These are phyloP conservation scores for Penicillium sp. DNA, from an alignment of 2,329 filamentous ascomycete species.

Conservation along the genomic window DNA sequence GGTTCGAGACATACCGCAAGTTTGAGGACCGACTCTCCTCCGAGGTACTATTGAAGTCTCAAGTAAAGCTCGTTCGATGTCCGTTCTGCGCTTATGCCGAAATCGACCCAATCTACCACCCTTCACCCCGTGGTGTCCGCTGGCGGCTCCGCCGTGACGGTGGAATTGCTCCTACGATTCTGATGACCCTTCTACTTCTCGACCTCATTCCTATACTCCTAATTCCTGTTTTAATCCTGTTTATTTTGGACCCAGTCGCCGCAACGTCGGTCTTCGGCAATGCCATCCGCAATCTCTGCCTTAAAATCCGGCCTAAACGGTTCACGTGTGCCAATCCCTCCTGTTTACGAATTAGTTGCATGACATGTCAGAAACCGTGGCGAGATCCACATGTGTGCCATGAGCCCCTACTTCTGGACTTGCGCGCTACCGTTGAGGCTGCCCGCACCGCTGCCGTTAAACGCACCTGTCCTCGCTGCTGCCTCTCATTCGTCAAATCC, in stretches of 20 bases:
- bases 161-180: constrained; percentile 52
- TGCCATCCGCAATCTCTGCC: constrained; percentile 66
- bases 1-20: constrained; percentile 68
- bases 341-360: constrained; percentile 72
- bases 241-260: constrained; percentile 55
- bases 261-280: constrained; percentile 53
- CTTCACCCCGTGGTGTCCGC: constrained; percentile 50
- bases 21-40: constrained; percentile 78
- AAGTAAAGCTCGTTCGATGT: constrained; percentile 75
- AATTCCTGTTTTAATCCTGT: constrained; percentile 56
- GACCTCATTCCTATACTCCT: constrained; percentile 46
- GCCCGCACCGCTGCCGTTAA: constrained; percentile 94
- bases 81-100: constrained; percentile 93
- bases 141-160: constrained; percentile 60
- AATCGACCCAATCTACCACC: constrained; percentile 72
- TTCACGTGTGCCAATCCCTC: constrained; percentile 72
- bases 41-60: constrained; percentile 70
- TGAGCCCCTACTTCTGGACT: constrained; percentile 74
- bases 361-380: constrained; percentile 80
- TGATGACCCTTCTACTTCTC: constrained; percentile 44
- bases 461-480: constrained; percentile 88
- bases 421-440: constrained; percentile 86
- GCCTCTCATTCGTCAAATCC: constrained; percentile 87
- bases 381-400: constrained; percentile 86
- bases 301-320: constrained; percentile 68